Evolutionary conservation across 169 alveolate species (phyloP), one percentile per base, ranked within the genome.

Genomic region (Plasmodium fragile): DNA sequence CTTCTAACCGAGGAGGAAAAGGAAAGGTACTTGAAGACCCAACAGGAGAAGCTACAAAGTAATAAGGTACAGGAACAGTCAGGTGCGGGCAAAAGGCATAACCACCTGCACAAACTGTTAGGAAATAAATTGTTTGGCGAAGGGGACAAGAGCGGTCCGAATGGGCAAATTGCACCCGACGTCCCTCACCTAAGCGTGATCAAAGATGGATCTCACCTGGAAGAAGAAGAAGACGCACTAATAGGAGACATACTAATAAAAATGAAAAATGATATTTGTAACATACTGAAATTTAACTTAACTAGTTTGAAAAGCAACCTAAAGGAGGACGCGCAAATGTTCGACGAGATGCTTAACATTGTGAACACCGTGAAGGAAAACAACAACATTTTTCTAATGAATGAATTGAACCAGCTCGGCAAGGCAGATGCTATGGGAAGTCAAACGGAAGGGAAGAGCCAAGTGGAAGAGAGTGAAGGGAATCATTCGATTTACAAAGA

Each of bases 191-290:
- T 11, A 16, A 45, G 16, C 59, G 5, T 49, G 3, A 13, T 49
- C 77, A 90, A 45, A 71, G 36, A n/a, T 11, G 83, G 75, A 52
- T 30, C 72, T 11, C 73, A 52, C 39, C 22, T n/a, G 13, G 69
- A 79, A 39, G 59, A 81, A 16, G 95, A 72, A 13, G 87, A 81
- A 45, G 95, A 92, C 78, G 43, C 83, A 3, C 72, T 85, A 30
- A 65, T 77, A 70, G 92, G 92, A 69, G 87, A 81, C 39, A 80
- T 82, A 22, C 52, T 83, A 92, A 77, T 85, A 49, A 81, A 92
- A 65, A 83, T 77, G 95, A 81, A 81, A 70, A 71, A 84, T 49
- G 92, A 84, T 30, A 84, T 84, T 18, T 84, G 92, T 28, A 84
- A 71, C 59, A 84, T 84, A 52, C 18, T 84, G 3, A 84, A 84